A percentile compares a stretch with the other conserved stretches of the same genome.
These are phyloP conservation scores for Filobasidium floriforme DNA, from an alignment of 768 basidiomycete genomes.

Conservation along the genomic window DNA sequence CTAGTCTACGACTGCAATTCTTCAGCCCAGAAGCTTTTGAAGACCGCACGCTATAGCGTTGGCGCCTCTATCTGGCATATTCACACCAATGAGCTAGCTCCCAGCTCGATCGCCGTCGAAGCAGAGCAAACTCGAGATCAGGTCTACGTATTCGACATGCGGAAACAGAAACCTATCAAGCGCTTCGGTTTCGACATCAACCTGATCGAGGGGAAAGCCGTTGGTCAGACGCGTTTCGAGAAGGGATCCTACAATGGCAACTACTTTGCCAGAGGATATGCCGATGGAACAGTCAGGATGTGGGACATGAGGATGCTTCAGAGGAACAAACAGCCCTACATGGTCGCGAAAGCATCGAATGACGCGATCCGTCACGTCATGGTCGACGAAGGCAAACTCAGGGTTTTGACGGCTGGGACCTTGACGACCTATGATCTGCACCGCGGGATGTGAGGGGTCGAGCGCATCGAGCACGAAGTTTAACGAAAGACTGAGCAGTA, in stretches of 20 bases:
- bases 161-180: not conserved
- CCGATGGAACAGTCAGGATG: not conserved
- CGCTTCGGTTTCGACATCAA: not conserved
- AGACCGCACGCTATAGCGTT: not conserved
- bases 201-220: not conserved
- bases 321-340: not conserved
- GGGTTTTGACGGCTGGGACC: not conserved
- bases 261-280: not conserved
- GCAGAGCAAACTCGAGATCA: conserved; percentile 1
- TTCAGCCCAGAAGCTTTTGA: no score
- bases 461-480: no score
- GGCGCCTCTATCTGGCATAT: not conserved
- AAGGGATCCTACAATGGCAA: conserved; percentile 1
- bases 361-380: not conserved
- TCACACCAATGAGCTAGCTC: not conserved
- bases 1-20: not conserved
- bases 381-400: not conserved
- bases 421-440: not conserved
- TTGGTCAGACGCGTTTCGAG: not conserved
- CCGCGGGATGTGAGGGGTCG: not conserved
- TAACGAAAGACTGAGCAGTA: no score
- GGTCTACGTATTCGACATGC: not conserved
- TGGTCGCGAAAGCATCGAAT: conserved; percentile 2
- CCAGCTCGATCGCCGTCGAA: not conserved
- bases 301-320: conserved; percentile 5